A percentile compares a stretch with the other conserved stretches of the same genome.
These are phyloP conservation scores for Auriscalpium microsporum DNA, from an alignment of 768 basidiomycete genomes.

Conservation along the genomic window DNA sequence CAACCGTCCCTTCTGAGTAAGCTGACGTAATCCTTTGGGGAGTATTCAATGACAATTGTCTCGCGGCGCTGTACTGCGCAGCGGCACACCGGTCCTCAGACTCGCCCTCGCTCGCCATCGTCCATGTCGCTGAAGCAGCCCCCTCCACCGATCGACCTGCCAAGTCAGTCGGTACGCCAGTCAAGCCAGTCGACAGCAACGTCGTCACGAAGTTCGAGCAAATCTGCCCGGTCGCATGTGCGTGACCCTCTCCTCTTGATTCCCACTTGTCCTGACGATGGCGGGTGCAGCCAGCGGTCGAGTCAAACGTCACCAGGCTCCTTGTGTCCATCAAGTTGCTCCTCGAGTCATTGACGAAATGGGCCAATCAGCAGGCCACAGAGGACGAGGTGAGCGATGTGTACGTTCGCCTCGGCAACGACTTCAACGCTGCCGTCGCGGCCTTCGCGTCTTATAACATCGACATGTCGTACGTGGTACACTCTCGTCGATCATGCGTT, in stretches of 20 bases:
- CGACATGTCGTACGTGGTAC: conserved; percentile 64
- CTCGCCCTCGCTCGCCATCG: too few relatives aligned
- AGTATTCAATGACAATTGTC: too few relatives aligned
- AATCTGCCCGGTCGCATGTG: background rate
- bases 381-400: conserved; percentile 90
- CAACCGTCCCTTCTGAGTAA: too few relatives aligned
- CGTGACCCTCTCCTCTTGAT: background rate
- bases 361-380: conserved; percentile 65
- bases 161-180: too few relatives aligned
- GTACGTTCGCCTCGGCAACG: conserved; percentile 93
- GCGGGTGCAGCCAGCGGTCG: conserved; percentile 58
- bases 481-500: background rate
- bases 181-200: too few relatives aligned
- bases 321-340: conserved; percentile 92
- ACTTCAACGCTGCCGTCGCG: conserved; percentile 89
- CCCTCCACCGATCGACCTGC: background rate
- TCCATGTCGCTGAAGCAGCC: background rate
- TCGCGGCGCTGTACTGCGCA: too few relatives aligned
- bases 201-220: background rate
- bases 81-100: too few relatives aligned
- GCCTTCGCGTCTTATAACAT: conserved; percentile 83
- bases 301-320: conserved; percentile 85
- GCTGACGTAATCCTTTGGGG: too few relatives aligned
- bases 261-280: background rate
- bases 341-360: conserved; percentile 81